Percentiles rank a stretch among this genome's conserved stretches.
These are phyloP conservation scores for Trichoderma atrobrunneum DNA, from an alignment of 2,329 filamentous ascomycete species.

Conservation along the genomic window DNA sequence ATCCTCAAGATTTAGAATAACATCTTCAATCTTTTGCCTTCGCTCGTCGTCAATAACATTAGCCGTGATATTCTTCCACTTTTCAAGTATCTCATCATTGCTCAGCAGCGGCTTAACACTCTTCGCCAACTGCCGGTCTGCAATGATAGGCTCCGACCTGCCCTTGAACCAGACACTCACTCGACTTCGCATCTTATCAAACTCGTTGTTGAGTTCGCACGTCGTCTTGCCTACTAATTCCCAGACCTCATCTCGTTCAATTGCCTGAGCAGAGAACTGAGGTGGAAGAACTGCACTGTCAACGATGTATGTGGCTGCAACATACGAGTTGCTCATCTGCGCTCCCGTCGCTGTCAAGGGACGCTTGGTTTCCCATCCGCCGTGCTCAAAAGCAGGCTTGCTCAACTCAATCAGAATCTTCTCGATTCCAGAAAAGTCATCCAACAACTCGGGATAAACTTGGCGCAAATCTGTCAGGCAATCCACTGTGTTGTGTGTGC, in stretches of 20 bases:
- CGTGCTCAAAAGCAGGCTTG: slow-evolving; percentile 33
- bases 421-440: slow-evolving; percentile 27
- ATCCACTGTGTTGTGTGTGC: slow-evolving; percentile 36
- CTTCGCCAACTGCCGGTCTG: slow-evolving; percentile 24
- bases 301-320: slow-evolving; percentile 37
- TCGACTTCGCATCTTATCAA: slow-evolving; percentile 19
- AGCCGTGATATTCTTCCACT: slow-evolving; percentile 33
- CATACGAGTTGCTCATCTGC: slow-evolving; percentile 39
- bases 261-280: slow-evolving; percentile 32
- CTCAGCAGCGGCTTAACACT: slow-evolving; percentile 33
- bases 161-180: slow-evolving; percentile 20
- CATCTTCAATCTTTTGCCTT: slow-evolving; percentile 30
- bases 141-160: slow-evolving; percentile 19
- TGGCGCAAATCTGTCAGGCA: slow-evolving; percentile 33
- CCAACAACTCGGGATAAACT: slow-evolving; percentile 25
- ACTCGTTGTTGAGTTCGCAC: slow-evolving; percentile 24
- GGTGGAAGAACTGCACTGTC: slow-evolving; percentile 35
- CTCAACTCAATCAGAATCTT: slow-evolving; percentile 31
- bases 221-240: slow-evolving; percentile 31
- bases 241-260: slow-evolving; percentile 38
- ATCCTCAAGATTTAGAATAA: slow-evolving; percentile 30
- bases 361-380: slow-evolving; percentile 34
- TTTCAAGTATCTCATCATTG: slow-evolving; percentile 38
- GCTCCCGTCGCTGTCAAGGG: slow-evolving; percentile 37
- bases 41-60: slow-evolving; percentile 31